Base-by-base conservation (phyloP, 495 filamentous ascomycete genomes). In the Polyplosphaeria fusca region DNA sequence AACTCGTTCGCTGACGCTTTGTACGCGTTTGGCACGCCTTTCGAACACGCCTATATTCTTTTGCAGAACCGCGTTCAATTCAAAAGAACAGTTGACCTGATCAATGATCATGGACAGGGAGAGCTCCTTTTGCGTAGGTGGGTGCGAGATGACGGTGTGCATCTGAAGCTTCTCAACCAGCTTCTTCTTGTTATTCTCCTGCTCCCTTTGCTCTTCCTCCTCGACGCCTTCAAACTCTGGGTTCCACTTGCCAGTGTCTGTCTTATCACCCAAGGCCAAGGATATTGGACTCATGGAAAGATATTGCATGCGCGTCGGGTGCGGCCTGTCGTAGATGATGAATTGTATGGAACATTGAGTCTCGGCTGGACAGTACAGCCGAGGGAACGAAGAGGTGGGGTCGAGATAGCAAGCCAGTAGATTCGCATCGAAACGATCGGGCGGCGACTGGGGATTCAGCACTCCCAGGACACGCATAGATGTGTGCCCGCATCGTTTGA, bases 71-170 rank as follows among this genome's bases (percentile, higher is more conserved):
- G 84, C 77, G 37, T 87, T 84, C 61, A 96, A 76, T 66, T 99
- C 93, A 72, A 85, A 90, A 1, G 92, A 88, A 74, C 93, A 97
- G 67, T 99, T 99, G 66, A 96, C 86, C 70, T 99, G 93, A 64
- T 92, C 91, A 55, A 97, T 80, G 51, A 97, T 92, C 24, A 80
- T 84, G 12, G 84, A 80, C 25, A 99, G 77, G 5, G 85, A 81
- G 50, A 80, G 77, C 65, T 97, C 93, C 68, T 96, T 95, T 55
- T 84, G 79, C 1, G 94, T 91, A 4, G 83, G 81, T 2, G 79
- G 72, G 61, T 86, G 88, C 65, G 78, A 84, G 37, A 87, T 74
- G 13, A 97, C 88, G 5, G 88, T 89, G 70, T 99, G 93, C 37
- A 87, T 74, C 63, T 86, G 89, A 40, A 97, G 73, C 67, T 97